Evolutionary conservation across 805 yeast genomes (phyloP), one percentile per base, ranked within the genome.

Genomic region (Debaryomyces prosopidis): DNA sequence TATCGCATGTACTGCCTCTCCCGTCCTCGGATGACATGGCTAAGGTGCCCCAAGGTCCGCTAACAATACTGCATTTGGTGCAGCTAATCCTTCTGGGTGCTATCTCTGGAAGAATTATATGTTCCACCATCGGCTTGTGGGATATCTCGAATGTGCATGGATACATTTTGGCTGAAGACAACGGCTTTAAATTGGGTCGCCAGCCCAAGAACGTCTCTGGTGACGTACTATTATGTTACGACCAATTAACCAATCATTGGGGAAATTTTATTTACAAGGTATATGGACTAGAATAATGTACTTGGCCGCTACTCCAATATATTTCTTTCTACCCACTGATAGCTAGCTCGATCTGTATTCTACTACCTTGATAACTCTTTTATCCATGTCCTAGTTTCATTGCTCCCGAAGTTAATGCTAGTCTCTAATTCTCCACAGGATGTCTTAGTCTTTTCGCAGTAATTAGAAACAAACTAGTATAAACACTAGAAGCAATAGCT

Each of bases 91-190:
- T 44, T 4, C 44, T 46, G 2, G 65, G 63, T 6, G 45, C 46
- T 4, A 50, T 69, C 3, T 54, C 72, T 5, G 55, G 59, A 2
- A 47, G 74, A 39, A 61, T 68, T 5, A 43, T 71, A 8, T 67
- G 72, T 49, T 60, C 71, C 38, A 52, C 62, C 8, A 39, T 70
- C 20, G 74, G 71, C 4, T 36, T 66, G 17, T 71, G 74, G 73
- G 71, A 69, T 41, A 43, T 71, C 4, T 33, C 44, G n/a, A 60
- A 58, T 44, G 49, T 32, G 18, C 57, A 37, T 39, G 45, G 42
- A 3, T 49, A 50, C 27, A 32, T 45, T 19, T 28, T 59, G 17
- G 16, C 14, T 37, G 37, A 9, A 12, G 40, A 32, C 18, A 11
- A 14, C 4, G 26, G 9, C 2, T 23, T 23, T 23, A 23, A 23